Percentiles rank a stretch among this genome's conserved stretches.
Evolutionary conservation across 371 early-diverging fungal genomes (phyloP).

Genomic region (Rhizomucor pusillus): DNA sequence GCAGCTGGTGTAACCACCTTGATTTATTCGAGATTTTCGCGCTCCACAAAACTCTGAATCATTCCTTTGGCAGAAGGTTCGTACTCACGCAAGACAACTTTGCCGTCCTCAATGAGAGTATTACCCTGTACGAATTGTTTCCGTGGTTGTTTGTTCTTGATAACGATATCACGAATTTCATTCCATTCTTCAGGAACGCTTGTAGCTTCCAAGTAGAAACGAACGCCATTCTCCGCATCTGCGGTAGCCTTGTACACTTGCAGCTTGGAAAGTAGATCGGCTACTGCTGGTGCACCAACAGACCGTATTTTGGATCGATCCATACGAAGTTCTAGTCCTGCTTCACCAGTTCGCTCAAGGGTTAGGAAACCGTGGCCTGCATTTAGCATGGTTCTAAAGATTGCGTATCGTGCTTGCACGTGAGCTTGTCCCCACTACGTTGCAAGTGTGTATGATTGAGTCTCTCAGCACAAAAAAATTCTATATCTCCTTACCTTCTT

Average conservation of each 20-base stretch:
- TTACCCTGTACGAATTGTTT: constrained; percentile 60
- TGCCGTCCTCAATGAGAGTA: constrained; percentile 35
- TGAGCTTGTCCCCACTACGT: constrained; percentile 60
- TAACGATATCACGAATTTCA: constrained; percentile 48
- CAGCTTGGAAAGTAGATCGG: constrained; percentile 51
- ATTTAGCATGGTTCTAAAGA: constrained; percentile 48
- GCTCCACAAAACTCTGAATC: constrained; percentile 58
- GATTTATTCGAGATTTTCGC: constrained; percentile 15
- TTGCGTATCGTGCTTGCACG: constrained; percentile 65
- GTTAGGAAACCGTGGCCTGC: constrained; percentile 45
- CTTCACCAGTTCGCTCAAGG: constrained; percentile 31
- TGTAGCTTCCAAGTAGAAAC: constrained; percentile 49
- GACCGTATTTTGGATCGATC: constrained; percentile 53
- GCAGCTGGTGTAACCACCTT: background rate
- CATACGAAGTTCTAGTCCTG: constrained; percentile 39
- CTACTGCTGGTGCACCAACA: constrained; percentile 53
- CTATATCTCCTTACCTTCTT: constrained; percentile 32
- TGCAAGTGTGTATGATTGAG: background rate
- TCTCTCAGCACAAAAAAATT: background rate
- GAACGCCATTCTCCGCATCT: constrained; percentile 44
- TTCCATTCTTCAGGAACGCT: constrained; percentile 54
- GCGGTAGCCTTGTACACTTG: constrained; percentile 62
- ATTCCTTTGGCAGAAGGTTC: constrained; percentile 53
- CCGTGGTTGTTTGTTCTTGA: constrained; percentile 54
- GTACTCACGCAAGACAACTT: constrained; percentile 54